phyloP scores from a whole-genome alignment of 2,329 filamentous ascomycete genomes.

The Aureobasidium sp. region DNA sequence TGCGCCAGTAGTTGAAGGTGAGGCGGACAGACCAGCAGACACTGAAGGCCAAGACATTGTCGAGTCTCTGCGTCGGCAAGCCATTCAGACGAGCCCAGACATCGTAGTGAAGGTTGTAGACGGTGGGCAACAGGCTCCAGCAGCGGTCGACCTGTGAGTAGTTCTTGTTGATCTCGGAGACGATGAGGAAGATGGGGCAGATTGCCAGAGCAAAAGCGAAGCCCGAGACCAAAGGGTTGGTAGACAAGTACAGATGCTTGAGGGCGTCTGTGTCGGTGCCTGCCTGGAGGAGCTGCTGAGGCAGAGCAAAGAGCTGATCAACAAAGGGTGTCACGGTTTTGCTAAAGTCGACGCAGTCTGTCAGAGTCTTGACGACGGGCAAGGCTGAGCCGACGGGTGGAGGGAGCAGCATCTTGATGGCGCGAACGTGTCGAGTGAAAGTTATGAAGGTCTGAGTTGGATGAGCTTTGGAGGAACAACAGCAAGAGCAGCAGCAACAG shows the following conservation, averaged over 20 bases:
- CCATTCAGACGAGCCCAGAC: conserved; percentile 74
- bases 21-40: conserved; percentile 66
- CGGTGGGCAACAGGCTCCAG: conserved; percentile 82
- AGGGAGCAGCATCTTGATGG: conserved; percentile 13
- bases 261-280: conserved; percentile 56
- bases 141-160: conserved; percentile 93
- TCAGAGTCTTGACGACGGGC: conserved; percentile 61
- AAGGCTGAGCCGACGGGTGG: conserved; percentile 41
- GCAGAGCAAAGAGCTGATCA: conserved; percentile 50
- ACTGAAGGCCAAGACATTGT: conserved; percentile 64
- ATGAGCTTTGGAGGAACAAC: not conserved
- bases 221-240: conserved; percentile 76
- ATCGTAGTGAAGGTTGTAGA: conserved; percentile 80
- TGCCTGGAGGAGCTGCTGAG: conserved; percentile 45
- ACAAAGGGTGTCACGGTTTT: conserved; percentile 72
- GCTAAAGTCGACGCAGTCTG: conserved; percentile 69
- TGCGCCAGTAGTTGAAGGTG: conserved; percentile 96
- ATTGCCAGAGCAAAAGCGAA: conserved; percentile 65
- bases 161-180: conserved; percentile 82
- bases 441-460: not conserved
- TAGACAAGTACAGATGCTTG: conserved; percentile 66
- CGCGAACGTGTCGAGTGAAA: not conserved
- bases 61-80: conserved; percentile 61
- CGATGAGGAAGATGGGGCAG: conserved; percentile 63
- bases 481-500: not conserved